These are phyloP conservation scores for Hanseniaspora nectarophila DNA, from an alignment of 805 yeast genomes.

Conservation along the genomic window DNA sequence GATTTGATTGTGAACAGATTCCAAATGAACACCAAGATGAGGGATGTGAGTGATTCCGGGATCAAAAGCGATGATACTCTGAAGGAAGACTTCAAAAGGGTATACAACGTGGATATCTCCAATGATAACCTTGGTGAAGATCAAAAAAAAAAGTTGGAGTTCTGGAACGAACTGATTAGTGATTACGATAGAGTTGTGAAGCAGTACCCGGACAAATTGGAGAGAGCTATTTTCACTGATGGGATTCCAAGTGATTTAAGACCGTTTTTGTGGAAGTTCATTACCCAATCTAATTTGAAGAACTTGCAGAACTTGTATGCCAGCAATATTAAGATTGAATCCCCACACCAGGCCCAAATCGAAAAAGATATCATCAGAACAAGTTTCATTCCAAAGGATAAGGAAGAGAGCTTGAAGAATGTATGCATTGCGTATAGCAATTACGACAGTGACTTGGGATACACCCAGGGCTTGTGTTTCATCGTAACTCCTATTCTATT, in stretches of 20 bases:
- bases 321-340: slow-evolving; percentile 39
- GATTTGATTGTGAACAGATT: slow-evolving; percentile 14
- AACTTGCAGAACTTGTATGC: slow-evolving; percentile 28
- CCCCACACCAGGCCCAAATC: slow-evolving; percentile 63
- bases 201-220: slow-evolving; percentile 47
- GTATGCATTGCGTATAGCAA: slow-evolving; percentile 75
- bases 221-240: slow-evolving; percentile 42
- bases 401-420: slow-evolving; percentile 52
- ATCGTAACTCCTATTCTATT: slow-evolving; percentile 73
- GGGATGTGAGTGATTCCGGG: slow-evolving; percentile 8
- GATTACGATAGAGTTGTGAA: slow-evolving; percentile 61
- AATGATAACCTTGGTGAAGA: slow-evolving; percentile 27
- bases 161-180: slow-evolving; percentile 74
- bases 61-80: slow-evolving; percentile 3
- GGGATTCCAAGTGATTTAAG: slow-evolving; percentile 82
- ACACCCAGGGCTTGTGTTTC: slow-evolving; percentile 97
- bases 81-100: slow-evolving; percentile 4
- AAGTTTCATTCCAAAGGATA: slow-evolving; percentile 56
- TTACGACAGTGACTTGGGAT: slow-evolving; percentile 87
- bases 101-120: neutral
- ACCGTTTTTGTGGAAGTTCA: slow-evolving; percentile 87
- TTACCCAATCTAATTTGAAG: slow-evolving; percentile 63
- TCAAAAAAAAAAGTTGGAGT: slow-evolving; percentile 39
- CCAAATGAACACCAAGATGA: slow-evolving; percentile 1
- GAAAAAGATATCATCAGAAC: slow-evolving; percentile 77